A percentile compares a stretch with the other conserved stretches of the same genome.
Evolutionary conservation across 257 asterid genomes (phyloP).

Genomic region (Plantago elongata): DNA sequence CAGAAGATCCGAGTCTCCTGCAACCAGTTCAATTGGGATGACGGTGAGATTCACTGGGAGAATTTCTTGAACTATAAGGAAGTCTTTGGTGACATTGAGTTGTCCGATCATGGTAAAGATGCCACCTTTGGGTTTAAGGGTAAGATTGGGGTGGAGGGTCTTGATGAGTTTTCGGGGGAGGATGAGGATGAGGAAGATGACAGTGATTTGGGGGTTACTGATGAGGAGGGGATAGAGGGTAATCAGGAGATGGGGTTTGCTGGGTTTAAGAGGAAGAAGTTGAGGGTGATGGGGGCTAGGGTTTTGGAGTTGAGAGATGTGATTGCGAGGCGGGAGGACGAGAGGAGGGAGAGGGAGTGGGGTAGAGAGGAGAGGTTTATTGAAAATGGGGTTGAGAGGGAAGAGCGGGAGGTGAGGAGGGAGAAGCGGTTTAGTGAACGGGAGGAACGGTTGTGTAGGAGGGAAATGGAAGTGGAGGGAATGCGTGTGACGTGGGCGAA

Average conservation of each 20-base stretch:
- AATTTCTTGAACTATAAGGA: constrained; percentile 77
- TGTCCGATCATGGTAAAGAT: constrained; percentile 31
- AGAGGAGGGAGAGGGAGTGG: constrained; percentile 73
- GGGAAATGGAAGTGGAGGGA: constrained; percentile 44
- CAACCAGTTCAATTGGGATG: constrained; percentile 75
- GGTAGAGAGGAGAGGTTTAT: constrained; percentile 34
- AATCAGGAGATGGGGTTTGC: constrained; percentile 12
- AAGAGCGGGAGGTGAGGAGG: constrained; percentile 31
- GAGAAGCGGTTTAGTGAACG: constrained; percentile 37
- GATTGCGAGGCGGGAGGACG: constrained; percentile 63
- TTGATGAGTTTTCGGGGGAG: constrained; percentile 37
- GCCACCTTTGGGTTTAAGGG: background rate
- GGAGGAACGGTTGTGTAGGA: constrained; percentile 36
- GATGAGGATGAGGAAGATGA: constrained; percentile 34
- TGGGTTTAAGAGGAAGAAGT: constrained; percentile 36
- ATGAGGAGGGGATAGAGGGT: constrained; percentile 24
- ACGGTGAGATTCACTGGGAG: constrained; percentile 92
- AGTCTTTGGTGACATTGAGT: constrained; percentile 85
- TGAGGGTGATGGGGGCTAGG: constrained; percentile 49
- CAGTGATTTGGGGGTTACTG: constrained; percentile 27
- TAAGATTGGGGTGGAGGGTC: constrained; percentile 29
- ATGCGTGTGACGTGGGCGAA: constrained; percentile 43
- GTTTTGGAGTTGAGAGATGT: constrained; percentile 60
- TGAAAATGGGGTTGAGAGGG: constrained; percentile 34
- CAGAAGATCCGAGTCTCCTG: constrained; percentile 69